A percentile compares a stretch with the other conserved stretches of the same genome.
These are phyloP conservation scores for Plasmodium vinckei DNA, from an alignment of 169 alveolate genomes.

Conservation along the genomic window DNA sequence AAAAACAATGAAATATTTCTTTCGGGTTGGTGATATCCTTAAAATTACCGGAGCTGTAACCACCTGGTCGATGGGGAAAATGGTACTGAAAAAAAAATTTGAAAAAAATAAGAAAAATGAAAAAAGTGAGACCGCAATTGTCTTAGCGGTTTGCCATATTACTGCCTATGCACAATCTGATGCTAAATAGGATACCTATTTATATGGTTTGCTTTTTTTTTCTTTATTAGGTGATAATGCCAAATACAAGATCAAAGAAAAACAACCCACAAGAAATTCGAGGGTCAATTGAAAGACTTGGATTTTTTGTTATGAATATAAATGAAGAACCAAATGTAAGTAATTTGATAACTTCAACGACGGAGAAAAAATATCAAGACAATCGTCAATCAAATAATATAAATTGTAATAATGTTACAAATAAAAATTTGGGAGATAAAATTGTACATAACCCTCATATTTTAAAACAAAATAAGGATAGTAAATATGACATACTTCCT, in stretches of 20 bases:
- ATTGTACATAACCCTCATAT: background rate
- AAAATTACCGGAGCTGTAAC: constrained; percentile 79
- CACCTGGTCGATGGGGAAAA: constrained; percentile 87
- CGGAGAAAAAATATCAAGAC: constrained; percentile 56
- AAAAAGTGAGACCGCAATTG: background rate
- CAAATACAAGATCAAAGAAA: constrained; percentile 38
- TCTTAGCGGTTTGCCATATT: background rate
- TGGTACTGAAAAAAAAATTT: constrained; percentile 26
- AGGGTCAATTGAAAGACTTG: constrained; percentile 48
- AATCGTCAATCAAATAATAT: background rate
- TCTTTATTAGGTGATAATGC: constrained; percentile 53
- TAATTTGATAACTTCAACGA: constrained; percentile 53
- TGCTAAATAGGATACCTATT: background rate
- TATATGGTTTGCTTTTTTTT: background rate
- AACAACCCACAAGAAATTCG: constrained; percentile 1
- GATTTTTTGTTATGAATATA: constrained; percentile 51
- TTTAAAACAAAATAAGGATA: constrained; percentile 4
- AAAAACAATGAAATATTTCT: constrained; percentile 80
- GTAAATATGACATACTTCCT: constrained; percentile 64
- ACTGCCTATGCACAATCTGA: background rate
- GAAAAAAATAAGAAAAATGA: too few relatives aligned
- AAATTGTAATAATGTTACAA: constrained; percentile 1
- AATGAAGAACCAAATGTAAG: constrained; percentile 67
- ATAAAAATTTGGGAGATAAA: background rate
- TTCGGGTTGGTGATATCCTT: constrained; percentile 85